Evolutionary conservation across 495 filamentous ascomycete species (phyloP).

Genomic region (Penicillium nucicola): DNA sequence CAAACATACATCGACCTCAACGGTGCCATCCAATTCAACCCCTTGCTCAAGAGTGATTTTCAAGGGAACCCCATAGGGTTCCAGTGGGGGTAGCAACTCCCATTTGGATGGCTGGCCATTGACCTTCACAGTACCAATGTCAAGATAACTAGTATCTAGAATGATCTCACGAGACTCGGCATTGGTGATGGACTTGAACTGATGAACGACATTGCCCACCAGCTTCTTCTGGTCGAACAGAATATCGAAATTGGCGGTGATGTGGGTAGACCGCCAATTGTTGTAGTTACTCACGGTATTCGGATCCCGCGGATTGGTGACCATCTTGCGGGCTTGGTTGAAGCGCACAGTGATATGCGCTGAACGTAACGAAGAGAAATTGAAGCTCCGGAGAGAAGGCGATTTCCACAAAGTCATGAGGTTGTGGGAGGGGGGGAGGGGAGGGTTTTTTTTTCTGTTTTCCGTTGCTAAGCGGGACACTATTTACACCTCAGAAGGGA

Average conservation of each 20-base stretch:
- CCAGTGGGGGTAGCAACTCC: conserved; percentile 62
- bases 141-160: conserved; percentile 81
- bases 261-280: conserved; percentile 77
- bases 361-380: background rate
- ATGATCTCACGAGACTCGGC: conserved; percentile 69
- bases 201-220: conserved; percentile 69
- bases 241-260: conserved; percentile 72
- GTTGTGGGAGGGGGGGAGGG: background rate
- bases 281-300: conserved; percentile 92
- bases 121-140: conserved; percentile 64
- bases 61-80: conserved; percentile 78
- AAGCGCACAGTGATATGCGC: conserved; percentile 2
- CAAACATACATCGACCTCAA: conserved; percentile 60
- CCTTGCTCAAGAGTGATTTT: conserved; percentile 65
- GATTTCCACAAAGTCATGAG: background rate
- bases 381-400: conserved; percentile 3
- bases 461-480: background rate
- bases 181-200: conserved; percentile 68
- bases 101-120: conserved; percentile 60
- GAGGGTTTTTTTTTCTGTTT: too few relatives aligned
- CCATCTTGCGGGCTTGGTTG: conserved; percentile 28
- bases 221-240: conserved; percentile 75
- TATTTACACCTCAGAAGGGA: background rate
- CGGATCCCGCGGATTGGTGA: conserved; percentile 69
- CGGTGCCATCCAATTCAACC: conserved; percentile 55